A percentile compares a stretch with the other conserved stretches of the same genome.
Conservation (phyloP, 257 asterid species). For the Coffea eugenioides region DNA sequence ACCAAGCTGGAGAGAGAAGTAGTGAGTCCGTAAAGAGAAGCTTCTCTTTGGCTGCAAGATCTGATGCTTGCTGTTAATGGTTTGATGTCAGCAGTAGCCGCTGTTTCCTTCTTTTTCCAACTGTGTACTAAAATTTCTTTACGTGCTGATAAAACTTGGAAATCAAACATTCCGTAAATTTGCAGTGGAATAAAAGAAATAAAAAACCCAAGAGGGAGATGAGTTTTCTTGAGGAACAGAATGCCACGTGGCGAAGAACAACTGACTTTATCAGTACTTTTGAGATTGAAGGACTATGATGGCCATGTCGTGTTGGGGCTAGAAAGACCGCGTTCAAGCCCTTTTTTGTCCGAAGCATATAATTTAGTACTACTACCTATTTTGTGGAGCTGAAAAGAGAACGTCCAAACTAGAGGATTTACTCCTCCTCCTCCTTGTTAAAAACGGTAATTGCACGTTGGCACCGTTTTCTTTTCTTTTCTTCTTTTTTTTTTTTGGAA, state of each 20-base stretch:
- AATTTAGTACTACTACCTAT: not conserved
- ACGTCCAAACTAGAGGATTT: not conserved
- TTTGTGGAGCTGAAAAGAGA: not conserved
- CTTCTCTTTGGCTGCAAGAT: slow-evolving; percentile 63
- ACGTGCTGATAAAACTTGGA: not conserved
- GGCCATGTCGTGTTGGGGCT: slow-evolving; percentile 35
- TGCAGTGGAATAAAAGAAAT: not conserved
- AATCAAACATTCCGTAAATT: not conserved
- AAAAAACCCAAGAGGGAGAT: not conserved
- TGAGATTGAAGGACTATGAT: slow-evolving; percentile 34
- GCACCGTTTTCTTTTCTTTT: not conserved
- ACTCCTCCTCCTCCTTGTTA: too few species aligned
- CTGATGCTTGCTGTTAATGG: slow-evolving; percentile 40
- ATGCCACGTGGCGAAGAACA: slow-evolving; percentile 25
- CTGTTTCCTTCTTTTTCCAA: slow-evolving; percentile 33
- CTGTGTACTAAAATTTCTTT: not conserved
- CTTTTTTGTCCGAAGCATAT: slow-evolving; percentile 15
- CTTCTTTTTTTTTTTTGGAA: too few species aligned
- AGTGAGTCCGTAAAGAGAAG: slow-evolving; percentile 45
- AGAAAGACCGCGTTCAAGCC: slow-evolving; percentile 44
- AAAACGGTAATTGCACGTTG: too few species aligned
- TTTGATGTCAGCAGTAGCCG: slow-evolving; percentile 36
- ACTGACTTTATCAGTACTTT: slow-evolving; percentile 36
- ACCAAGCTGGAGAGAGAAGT: slow-evolving; percentile 14
- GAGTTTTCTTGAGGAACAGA: not conserved